Evolutionary conservation across 2,329 filamentous ascomycete species (phyloP).

Genomic region (Fusarium continuum): DNA sequence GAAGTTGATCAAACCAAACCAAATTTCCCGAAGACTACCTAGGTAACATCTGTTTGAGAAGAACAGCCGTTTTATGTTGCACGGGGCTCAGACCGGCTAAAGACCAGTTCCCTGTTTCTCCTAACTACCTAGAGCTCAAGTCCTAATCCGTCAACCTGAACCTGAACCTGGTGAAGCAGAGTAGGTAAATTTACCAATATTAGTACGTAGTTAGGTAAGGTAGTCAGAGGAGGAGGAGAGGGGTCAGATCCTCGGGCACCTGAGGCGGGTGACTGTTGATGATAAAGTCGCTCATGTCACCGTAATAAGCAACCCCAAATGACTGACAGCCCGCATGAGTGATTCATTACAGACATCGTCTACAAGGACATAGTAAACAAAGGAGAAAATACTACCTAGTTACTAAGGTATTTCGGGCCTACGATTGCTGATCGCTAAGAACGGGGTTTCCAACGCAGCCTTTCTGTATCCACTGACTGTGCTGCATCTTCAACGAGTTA

Average conservation of each 20-base stretch:
- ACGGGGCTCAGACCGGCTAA: slow-evolving; percentile 32
- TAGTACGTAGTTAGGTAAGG: too few species aligned
- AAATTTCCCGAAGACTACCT: not conserved
- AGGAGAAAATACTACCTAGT: not conserved
- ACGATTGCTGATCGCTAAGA: slow-evolving; percentile 1
- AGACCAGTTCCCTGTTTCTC: slow-evolving; percentile 22
- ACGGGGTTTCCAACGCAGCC: not conserved
- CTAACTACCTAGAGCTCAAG: slow-evolving; percentile 11
- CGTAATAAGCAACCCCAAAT: not conserved
- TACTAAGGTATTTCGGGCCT: not conserved
- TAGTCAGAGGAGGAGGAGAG: not conserved
- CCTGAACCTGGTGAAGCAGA: slow-evolving; percentile 9
- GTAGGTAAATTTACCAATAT: too few species aligned
- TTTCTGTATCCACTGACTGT: too few species aligned
- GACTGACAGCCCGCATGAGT: not conserved
- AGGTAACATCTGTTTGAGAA: slow-evolving; percentile 7
- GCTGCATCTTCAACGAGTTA: slow-evolving; percentile 7
- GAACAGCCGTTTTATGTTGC: slow-evolving; percentile 8
- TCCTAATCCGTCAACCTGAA: slow-evolving; percentile 6
- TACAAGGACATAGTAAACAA: not conserved
- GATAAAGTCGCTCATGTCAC: not conserved
- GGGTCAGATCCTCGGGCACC: too few species aligned
- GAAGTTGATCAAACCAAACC: not conserved
- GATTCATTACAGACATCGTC: not conserved
- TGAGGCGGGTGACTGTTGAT: not conserved